These are phyloP conservation scores for Gossypium trilobum DNA, from an alignment of 441 rosid genomes.

Conservation along the genomic window DNA sequence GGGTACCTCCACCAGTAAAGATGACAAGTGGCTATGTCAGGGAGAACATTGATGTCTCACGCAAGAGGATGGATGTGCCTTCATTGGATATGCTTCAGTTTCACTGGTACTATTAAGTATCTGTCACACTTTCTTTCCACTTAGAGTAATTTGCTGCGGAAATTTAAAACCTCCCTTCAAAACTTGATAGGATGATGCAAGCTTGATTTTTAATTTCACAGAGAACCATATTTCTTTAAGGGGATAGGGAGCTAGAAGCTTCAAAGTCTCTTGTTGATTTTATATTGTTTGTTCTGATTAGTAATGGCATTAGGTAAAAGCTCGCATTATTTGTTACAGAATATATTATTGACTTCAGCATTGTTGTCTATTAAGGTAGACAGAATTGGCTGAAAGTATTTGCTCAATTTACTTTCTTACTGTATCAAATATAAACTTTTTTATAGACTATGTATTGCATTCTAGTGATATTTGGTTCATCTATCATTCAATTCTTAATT, in stretches of 20 bases:
- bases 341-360: neutral
- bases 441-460: neutral
- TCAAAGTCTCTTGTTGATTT: neutral
- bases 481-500: neutral
- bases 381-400: neutral
- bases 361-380: neutral
- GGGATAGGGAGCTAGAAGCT: neutral
- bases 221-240: neutral
- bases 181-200: neutral
- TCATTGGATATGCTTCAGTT: conserved; percentile 94
- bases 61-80: conserved; percentile 92
- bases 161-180: neutral
- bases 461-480: neutral
- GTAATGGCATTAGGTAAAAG: neutral
- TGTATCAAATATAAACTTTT: neutral
- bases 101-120: conserved; percentile 52
- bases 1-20: conserved; percentile 96
- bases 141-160: neutral
- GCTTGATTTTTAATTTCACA: neutral
- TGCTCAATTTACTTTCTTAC: neutral
- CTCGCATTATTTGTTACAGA: neutral
- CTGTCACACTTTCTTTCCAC: neutral
- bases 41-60: conserved; percentile 57
- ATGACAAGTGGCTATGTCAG: conserved; percentile 68
- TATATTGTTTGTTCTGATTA: neutral